Conservation (phyloP, 139 green algal species). For the Trebouxia sp. region DNA sequence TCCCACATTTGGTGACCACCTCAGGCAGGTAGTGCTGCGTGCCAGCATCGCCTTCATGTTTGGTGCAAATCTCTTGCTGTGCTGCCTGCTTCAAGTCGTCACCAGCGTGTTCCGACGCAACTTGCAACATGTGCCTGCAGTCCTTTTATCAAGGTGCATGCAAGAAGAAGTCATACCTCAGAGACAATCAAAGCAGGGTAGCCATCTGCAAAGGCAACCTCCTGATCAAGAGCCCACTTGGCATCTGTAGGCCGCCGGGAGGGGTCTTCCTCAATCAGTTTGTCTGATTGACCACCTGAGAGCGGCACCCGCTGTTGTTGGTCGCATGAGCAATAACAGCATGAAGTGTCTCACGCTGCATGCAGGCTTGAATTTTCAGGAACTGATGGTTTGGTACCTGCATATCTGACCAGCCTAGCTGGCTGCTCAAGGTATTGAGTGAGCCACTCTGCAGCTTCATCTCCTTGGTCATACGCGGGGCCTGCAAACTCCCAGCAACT, state of each 20-base stretch:
- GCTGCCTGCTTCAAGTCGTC: background rate
- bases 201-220: conserved; percentile 37
- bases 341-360: background rate
- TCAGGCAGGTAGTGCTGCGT: too few relatives aligned
- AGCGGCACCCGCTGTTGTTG: background rate
- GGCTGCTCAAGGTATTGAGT: conserved; percentile 46
- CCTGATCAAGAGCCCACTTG: conserved; percentile 23
- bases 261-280: background rate
- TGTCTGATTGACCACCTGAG: background rate
- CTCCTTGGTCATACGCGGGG: conserved; percentile 60
- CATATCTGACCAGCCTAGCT: conserved; percentile 56
- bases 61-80: background rate
- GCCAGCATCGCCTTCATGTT: background rate
- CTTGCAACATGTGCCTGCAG: background rate
- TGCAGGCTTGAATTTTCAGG: background rate
- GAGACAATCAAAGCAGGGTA: conserved; percentile 33
- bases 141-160: background rate
- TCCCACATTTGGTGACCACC: too few relatives aligned
- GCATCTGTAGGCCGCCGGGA: conserved; percentile 5
- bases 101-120: background rate
- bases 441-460: conserved; percentile 65
- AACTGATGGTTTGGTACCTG: conserved; percentile 21
- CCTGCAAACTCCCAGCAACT: conserved; percentile 68
- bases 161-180: conserved; percentile 21
- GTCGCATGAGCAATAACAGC: background rate